Percentiles rank a stretch among this genome's conserved stretches.
These are phyloP conservation scores for Pseudopithomyces chartarum DNA, from an alignment of 2,329 filamentous ascomycete genomes.

Conservation along the genomic window DNA sequence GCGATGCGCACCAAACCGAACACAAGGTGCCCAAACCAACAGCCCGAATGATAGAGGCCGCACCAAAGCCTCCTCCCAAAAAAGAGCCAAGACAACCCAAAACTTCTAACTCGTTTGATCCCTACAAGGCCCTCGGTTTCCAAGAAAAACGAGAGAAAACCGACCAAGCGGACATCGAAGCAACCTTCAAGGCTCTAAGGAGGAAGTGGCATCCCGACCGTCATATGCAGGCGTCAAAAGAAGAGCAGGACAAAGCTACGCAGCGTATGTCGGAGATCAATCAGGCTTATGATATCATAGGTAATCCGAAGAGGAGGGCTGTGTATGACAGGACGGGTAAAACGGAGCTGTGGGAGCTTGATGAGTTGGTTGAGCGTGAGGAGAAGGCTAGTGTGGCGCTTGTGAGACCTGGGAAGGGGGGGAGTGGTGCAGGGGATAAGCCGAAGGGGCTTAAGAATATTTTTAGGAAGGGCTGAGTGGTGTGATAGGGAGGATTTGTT, in stretches of 20 bases:
- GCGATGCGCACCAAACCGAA: not conserved
- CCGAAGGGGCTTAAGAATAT: not conserved
- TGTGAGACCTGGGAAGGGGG: not conserved
- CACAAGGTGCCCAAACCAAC: not conserved
- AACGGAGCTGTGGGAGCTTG: not conserved
- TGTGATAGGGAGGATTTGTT: not conserved
- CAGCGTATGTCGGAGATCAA: not conserved
- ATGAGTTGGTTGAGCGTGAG: not conserved
- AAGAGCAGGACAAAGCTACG: not conserved
- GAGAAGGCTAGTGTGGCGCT: not conserved
- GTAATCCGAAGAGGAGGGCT: not conserved
- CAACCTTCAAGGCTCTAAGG: not conserved
- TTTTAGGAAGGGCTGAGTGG: not conserved
- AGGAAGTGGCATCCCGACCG: slow-evolving; percentile 1
- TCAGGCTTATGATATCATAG: not conserved
- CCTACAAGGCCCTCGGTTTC: not conserved
- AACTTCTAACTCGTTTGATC: not conserved
- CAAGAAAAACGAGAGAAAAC: not conserved
- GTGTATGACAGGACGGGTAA: not conserved
- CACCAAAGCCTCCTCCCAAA: not conserved
- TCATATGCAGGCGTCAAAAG: not conserved
- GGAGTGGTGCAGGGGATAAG: too few species aligned
- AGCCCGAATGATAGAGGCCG: not conserved
- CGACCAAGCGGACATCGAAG: not conserved
- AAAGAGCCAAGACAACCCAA: not conserved